Conservation (phyloP, 805 yeast genomes). For the Pachysolen tannophilus region DNA sequence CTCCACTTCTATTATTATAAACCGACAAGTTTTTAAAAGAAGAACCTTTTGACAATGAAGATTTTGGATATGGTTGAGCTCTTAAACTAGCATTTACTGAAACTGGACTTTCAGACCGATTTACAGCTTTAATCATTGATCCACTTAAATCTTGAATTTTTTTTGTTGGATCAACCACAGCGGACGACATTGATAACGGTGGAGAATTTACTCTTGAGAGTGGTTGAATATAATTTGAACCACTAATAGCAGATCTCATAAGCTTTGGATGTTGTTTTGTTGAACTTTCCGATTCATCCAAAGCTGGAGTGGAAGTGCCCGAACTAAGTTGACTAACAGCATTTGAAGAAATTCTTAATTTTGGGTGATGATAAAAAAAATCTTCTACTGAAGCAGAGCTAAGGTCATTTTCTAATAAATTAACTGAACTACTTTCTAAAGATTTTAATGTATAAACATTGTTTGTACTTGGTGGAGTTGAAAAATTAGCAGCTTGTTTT, state of each 20-base stretch:
- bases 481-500: conserved; percentile 6
- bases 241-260: conserved; percentile 3
- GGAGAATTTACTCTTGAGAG: conserved; percentile 28
- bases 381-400: conserved; percentile 39
- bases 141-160: conserved; percentile 2
- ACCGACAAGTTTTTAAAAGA: not conserved
- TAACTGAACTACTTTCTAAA: no score
- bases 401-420: conserved; percentile 7
- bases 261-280: conserved; percentile 1
- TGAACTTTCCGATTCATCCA: not conserved
- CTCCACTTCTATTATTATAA: conserved; percentile 1
- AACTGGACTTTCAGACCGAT: not conserved
- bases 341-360: conserved; percentile 8
- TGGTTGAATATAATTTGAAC: conserved; percentile 28
- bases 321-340: conserved; percentile 6
- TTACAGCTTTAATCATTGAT: conserved; percentile 1
- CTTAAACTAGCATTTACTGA: conserved; percentile 2
- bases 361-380: conserved; percentile 35
- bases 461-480: no score
- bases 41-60: conserved; percentile 2
- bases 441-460: no score
- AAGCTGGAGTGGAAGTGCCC: conserved; percentile 5
- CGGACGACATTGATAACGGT: conserved; percentile 7
- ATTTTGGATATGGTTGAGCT: conserved; percentile 1
- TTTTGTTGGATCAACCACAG: conserved; percentile 2